Evolutionary conservation across 345 rosid species (phyloP), one percentile per base, ranked within the genome.

Genomic region (Aquilaria malaccensis): DNA sequence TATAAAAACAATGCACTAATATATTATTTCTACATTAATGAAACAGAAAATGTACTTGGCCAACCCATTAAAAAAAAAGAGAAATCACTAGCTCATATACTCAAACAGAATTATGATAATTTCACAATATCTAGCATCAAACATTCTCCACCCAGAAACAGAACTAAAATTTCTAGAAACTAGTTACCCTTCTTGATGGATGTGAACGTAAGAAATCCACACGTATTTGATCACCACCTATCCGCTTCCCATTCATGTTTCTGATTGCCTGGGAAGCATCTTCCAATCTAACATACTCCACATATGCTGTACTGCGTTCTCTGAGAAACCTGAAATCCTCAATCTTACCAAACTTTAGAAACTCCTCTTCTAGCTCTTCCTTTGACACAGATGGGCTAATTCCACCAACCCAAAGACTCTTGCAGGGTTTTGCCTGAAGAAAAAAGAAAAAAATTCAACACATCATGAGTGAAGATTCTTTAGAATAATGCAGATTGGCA

Each of bases 381-480:
- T 79, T 82, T 4, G 88, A 74, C 60, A 88, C 73, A 62, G 70
- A 62, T 22, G 81, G 72, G 82, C 89, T 77, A 63, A 94, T 79
- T 61, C 97, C 99, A 73, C 99, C 97, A 47, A 94, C 86, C 97
- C 97, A 90, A 7, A 90, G 76, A 67, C 81, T 73, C 75, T 85
- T 90, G 61, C 74, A 73, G 70, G 97, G 92, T 66, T 77, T 90
- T 60, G 96, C 96, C 99, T 94, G 83, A 53, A 72, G 67, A 61
- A 63, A 29, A 67, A 33, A 50, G 54, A 72, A 69, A 61, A 63
- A 29, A 67, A 33, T 50, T 43, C 43, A 61, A 47, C 52, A 3
- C 43, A 37, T 37, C 1, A 9, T 37, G 43, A 5, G 7, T 37
- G 7, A 37, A 37, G 43, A 37, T 37, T 4, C 43, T 37, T 9